Base-by-base conservation (phyloP, 345 rosid genomes). In the Firmiana major region DNA sequence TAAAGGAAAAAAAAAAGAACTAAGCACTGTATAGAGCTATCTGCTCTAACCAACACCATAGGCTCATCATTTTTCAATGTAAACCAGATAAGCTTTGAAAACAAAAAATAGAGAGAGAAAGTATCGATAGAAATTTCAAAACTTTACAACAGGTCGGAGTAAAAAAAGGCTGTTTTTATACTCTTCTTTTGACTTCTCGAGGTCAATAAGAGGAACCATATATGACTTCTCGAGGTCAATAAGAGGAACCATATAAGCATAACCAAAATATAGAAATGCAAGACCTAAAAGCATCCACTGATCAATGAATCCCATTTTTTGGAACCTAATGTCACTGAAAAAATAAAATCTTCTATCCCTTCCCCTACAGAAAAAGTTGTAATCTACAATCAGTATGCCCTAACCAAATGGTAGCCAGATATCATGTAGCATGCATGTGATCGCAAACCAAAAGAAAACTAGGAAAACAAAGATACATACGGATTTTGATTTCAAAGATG, bases 401-500 rank as follows among this genome's bases (percentile, higher is more conserved):
- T 75, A 60, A 48, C 63, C 75, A 69, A 62, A 51, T 31, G 26
- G 57, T 54, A 40, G 73, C 67, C 7, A 48, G 51, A 19, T 63
- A 80, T 75, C 79, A 71, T 38, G 38, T 54, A 34, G 22, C 26
- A 58, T 19, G 59, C 77, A 46, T 26, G 59, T 31, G 60, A 42
- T 19, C 31, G 57, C 45, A 53, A 28, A 38, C 4, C 45, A 7
- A 57, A 67, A 49, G 67, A 22, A 81, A 62, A 77, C 53, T 66
- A 63, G 74, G 63, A 69, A 31, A 62, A 71, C 59, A 58, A 71
- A 70, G 77, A 53, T 66, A 86, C 92, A 84, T 89, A 92, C 97
- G 70, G 90, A 76, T 90, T 84, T 87, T 9, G 80, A 70, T 58
- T 85, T 90, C 83, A 82, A 65, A 7, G 86, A 85, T 19, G 90